phyloP scores from a whole-genome alignment of 495 filamentous ascomycete genomes.

The Trichoderma orchidacearum region DNA sequence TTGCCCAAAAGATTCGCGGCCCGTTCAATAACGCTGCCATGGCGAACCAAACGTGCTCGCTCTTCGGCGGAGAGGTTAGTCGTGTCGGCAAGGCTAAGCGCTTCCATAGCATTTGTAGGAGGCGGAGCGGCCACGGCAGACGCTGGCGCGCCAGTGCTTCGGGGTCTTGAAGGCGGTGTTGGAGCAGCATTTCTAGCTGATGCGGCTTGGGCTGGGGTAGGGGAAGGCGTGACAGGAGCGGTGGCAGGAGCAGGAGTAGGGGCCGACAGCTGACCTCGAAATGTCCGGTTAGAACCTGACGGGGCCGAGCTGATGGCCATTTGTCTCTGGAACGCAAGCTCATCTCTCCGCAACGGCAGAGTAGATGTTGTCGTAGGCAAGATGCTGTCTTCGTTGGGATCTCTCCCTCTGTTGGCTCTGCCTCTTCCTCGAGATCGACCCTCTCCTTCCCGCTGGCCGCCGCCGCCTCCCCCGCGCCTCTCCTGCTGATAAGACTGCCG shows the following conservation, averaged over 20 bases:
- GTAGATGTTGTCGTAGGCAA: constrained; percentile 52
- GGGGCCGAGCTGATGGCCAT: constrained; percentile 83
- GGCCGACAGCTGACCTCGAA: constrained; percentile 65
- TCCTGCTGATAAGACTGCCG: constrained; percentile 55
- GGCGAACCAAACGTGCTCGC: constrained; percentile 63
- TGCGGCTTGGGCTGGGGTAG: constrained; percentile 6
- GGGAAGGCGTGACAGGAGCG: not conserved
- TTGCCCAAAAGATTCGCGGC: constrained; percentile 68
- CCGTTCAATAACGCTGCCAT: constrained; percentile 70
- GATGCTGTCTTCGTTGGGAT: constrained; percentile 61
- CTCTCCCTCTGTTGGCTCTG: constrained; percentile 35
- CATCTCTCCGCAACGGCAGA: constrained; percentile 71
- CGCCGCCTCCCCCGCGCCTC: constrained; percentile 32
- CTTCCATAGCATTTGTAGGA: constrained; percentile 21
- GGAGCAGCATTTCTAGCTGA: constrained; percentile 4
- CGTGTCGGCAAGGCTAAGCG: constrained; percentile 23
- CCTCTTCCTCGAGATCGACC: constrained; percentile 35
- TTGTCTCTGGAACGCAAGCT: constrained; percentile 85
- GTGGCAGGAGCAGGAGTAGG: not conserved
- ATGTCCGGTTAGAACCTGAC: constrained; percentile 60
- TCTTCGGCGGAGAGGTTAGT: constrained; percentile 51
- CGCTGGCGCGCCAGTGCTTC: constrained; percentile 22
- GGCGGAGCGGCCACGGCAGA: constrained; percentile 9
- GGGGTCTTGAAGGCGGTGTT: constrained; percentile 4
- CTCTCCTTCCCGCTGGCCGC: constrained; percentile 27